Evolutionary conservation across 805 yeast species (phyloP).

Genomic region (Maudiozyma pseudohumilis): DNA sequence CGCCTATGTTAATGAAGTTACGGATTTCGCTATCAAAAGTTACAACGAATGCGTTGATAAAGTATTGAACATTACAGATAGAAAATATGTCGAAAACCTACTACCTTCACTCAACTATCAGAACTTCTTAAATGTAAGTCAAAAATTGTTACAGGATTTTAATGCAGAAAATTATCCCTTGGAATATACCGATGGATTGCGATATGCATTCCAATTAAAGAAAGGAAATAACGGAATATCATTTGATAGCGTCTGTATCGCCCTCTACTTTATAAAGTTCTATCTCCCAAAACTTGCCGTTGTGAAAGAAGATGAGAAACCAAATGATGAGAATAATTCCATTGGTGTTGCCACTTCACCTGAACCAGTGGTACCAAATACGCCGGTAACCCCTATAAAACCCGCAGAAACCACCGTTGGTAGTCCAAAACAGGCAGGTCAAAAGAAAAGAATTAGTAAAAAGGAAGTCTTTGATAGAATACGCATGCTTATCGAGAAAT

Average conservation of each 20-base stretch:
- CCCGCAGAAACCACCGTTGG: neutral
- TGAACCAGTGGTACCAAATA: neutral
- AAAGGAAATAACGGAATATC: conserved; percentile 26
- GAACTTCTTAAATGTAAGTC: conserved; percentile 17
- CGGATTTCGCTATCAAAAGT: conserved; percentile 18
- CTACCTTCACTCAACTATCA: conserved; percentile 22
- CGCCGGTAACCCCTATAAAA: neutral
- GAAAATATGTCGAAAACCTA: conserved; percentile 19
- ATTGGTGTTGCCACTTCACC: neutral
- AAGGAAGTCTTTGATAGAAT: conserved; percentile 28
- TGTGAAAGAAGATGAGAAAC: neutral
- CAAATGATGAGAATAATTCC: neutral
- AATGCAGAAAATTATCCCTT: conserved; percentile 10
- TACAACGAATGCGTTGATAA: conserved; percentile 16
- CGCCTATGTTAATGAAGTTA: conserved; percentile 33
- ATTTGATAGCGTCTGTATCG: conserved; percentile 25
- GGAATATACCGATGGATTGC: conserved; percentile 16
- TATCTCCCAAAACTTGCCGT: conserved; percentile 15
- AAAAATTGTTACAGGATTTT: conserved; percentile 13
- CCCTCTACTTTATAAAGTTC: conserved; percentile 24
- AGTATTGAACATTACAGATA: conserved; percentile 18
- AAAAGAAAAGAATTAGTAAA: conserved; percentile 26
- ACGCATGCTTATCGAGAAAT: conserved; percentile 19
- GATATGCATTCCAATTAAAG: conserved; percentile 23
- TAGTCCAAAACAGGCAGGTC: conserved; percentile 8